Evolutionary conservation across 2,329 filamentous ascomycete species (phyloP).

Genomic region (Curvularia eragrostidis): DNA sequence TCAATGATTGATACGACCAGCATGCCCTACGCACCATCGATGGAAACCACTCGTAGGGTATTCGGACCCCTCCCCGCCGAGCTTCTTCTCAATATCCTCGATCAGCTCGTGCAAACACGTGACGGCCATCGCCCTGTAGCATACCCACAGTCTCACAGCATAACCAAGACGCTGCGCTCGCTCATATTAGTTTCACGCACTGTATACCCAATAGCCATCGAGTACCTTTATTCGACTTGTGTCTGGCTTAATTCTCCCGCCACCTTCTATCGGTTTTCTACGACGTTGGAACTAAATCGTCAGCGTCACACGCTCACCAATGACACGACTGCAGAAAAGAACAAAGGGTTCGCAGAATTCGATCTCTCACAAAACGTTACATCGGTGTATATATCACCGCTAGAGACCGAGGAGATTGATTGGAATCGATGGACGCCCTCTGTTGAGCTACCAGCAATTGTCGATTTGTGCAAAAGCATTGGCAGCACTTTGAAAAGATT

Average conservation of each 20-base stretch:
- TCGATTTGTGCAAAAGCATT: background rate
- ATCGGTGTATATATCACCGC: background rate
- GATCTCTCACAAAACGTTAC: background rate
- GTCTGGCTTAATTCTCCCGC: background rate
- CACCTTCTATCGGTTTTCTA: background rate
- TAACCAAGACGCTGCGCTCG: background rate
- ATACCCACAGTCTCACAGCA: background rate
- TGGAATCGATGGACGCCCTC: background rate
- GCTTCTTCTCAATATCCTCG: background rate
- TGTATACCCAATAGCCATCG: background rate
- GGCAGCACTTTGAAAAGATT: background rate
- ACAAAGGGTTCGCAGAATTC: background rate
- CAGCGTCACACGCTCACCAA: background rate
- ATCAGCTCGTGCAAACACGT: background rate
- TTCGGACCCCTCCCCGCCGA: background rate
- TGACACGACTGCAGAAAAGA: background rate
- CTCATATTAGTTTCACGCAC: background rate
- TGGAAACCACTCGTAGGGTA: background rate
- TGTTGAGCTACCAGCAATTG: background rate
- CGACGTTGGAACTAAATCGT: background rate
- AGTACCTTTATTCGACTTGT: background rate
- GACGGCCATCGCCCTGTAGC: background rate
- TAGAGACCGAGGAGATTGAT: background rate
- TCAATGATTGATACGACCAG: background rate
- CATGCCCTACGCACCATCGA: background rate